phyloP scores from a whole-genome alignment of 1,139 yeast species.

The Spencermartinsiella ligniputridi region DNA sequence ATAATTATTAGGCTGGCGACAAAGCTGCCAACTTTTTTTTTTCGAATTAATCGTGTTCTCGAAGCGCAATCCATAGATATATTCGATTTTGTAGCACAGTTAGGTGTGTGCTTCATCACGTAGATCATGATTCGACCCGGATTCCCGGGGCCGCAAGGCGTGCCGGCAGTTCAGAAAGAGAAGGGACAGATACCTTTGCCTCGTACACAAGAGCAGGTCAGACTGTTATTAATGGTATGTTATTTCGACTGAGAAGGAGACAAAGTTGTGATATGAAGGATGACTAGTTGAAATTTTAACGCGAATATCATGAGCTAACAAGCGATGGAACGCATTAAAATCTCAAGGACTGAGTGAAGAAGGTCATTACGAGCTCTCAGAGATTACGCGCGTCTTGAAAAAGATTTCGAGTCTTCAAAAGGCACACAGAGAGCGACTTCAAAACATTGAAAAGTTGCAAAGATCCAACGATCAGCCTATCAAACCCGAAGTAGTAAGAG shows the following conservation, averaged over 20 bases:
- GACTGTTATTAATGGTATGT: slow-evolving; percentile 33
- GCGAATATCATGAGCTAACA: no score
- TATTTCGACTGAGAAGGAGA: background rate
- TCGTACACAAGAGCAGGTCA: slow-evolving; percentile 34
- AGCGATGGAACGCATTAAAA: slow-evolving; percentile 40
- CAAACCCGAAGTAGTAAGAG: slow-evolving; percentile 44
- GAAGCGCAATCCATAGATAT: no score
- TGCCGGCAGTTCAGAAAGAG: background rate
- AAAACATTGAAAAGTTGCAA: slow-evolving; percentile 24
- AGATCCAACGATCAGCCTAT: slow-evolving; percentile 11
- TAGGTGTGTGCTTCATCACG: no score
- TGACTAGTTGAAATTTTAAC: no score
- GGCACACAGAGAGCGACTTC: slow-evolving; percentile 33
- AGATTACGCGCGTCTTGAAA: slow-evolving; percentile 32
- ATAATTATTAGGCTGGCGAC: no score
- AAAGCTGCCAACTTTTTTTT: no score
- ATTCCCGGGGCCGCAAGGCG: background rate
- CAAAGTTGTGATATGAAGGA: no score
- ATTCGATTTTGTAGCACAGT: no score
- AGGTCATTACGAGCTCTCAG: slow-evolving; percentile 34
- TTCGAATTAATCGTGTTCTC: no score
- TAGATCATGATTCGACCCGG: background rate
- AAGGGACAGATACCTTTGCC: slow-evolving; percentile 25
- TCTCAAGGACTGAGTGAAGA: slow-evolving; percentile 33
- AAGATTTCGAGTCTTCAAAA: slow-evolving; percentile 35